Percentiles rank a stretch among this genome's conserved stretches.
Conservation (phyloP, 148 eudicot genomes). For the Cornus kousa region DNA sequence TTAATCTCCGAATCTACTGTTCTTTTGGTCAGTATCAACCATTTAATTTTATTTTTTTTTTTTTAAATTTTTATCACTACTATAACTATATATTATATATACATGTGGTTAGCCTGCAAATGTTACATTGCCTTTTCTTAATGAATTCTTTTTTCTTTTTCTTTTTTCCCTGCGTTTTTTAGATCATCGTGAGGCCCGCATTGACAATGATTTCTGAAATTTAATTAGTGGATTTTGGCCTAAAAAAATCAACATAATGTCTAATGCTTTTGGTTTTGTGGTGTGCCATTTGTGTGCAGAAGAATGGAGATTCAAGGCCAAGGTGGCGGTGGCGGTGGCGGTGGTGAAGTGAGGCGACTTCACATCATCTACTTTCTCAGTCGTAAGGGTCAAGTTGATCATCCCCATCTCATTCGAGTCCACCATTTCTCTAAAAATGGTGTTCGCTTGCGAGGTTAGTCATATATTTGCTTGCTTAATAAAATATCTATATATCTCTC, state of each 20-base stretch:
- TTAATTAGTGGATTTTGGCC: background rate
- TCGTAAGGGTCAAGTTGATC: constrained; percentile 48
- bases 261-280: constrained; percentile 4
- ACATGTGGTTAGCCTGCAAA: constrained; percentile 6
- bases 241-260: constrained; percentile 17
- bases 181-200: constrained; percentile 22
- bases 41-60: background rate
- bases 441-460: constrained; percentile 39
- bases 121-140: background rate
- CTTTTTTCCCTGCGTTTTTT: background rate
- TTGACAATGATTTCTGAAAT: constrained; percentile 16
- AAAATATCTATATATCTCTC: too few species aligned
- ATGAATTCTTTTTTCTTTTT: constrained; percentile 10
- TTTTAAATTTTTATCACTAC: background rate
- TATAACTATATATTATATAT: background rate
- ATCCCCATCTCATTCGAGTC: constrained; percentile 57
- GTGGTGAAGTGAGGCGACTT: constrained; percentile 44
- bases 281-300: constrained; percentile 19
- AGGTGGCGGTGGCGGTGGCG: constrained; percentile 13
- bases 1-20: constrained; percentile 21
- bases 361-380: constrained; percentile 57
- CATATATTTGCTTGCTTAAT: too few species aligned
- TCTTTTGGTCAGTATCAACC: constrained; percentile 11
- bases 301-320: constrained; percentile 31
- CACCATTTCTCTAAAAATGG: constrained; percentile 52